Conservation (phyloP, 805 yeast genomes). For the Grigorovia jiainica region DNA sequence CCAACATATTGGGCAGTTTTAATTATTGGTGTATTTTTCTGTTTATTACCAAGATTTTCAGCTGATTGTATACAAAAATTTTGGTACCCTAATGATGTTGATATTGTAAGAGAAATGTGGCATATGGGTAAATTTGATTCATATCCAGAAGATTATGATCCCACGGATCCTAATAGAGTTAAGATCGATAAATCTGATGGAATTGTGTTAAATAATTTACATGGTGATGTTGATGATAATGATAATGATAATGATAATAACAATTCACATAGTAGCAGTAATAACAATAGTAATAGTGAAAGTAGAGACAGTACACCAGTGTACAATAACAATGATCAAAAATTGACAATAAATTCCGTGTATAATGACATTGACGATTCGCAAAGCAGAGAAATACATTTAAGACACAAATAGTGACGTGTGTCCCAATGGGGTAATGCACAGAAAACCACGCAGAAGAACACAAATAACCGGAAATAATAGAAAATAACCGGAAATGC, state of each 20-base stretch:
- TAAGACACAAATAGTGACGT: background rate
- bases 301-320: too few species aligned
- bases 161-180: conserved; percentile 63
- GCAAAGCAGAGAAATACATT: background rate
- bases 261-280: background rate
- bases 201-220: background rate
- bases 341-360: too few species aligned
- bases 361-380: background rate
- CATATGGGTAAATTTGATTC: conserved; percentile 54
- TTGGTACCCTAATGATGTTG: conserved; percentile 58
- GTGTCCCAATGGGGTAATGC: background rate
- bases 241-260: too few species aligned
- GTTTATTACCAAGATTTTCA: conserved; percentile 60
- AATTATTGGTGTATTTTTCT: conserved; percentile 50
- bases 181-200: background rate
- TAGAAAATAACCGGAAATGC: background rate
- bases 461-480: background rate
- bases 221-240: background rate
- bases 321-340: too few species aligned
- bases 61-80: conserved; percentile 46
- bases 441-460: too few species aligned
- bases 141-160: conserved; percentile 64
- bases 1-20: conserved; percentile 59
- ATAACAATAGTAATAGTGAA: background rate
- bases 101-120: conserved; percentile 65